These are phyloP conservation scores for Lobosporangium transversale DNA, from an alignment of 192 early-diverging fungal species.

Conservation along the genomic window DNA sequence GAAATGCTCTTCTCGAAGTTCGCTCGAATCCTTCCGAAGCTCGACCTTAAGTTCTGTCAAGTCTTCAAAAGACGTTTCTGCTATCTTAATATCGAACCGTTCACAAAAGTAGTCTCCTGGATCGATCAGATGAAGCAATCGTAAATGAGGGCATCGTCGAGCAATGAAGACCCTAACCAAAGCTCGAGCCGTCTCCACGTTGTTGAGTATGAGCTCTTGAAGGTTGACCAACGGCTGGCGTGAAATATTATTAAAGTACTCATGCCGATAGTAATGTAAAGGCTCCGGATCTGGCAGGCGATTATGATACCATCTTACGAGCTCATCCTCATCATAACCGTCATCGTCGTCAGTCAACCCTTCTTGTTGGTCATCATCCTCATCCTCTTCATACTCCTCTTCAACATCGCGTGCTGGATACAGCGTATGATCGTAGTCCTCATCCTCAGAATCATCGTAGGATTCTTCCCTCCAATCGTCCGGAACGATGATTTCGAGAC, in stretches of 20 bases:
- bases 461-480: background rate
- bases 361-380: background rate
- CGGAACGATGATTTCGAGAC: conserved; percentile 2
- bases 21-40: background rate
- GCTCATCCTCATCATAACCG: conserved; percentile 7
- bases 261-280: background rate
- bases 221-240: conserved; percentile 1
- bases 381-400: conserved; percentile 5
- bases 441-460: conserved; percentile 4
- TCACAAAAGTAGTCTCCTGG: conserved; percentile 5
- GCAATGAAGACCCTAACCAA: background rate
- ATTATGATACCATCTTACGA: conserved; percentile 3
- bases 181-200: background rate
- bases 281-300: background rate
- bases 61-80: background rate
- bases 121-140: background rate
- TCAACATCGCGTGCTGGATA: conserved; percentile 1
- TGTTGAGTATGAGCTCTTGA: background rate
- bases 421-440: conserved; percentile 1
- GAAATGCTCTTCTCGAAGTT: background rate
- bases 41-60: background rate
- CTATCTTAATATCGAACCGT: background rate
- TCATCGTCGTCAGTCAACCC: background rate
- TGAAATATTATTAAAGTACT: background rate
- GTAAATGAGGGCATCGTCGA: background rate